A percentile compares a stretch with the other conserved stretches of the same genome.
Evolutionary conservation across 306 rosid genomes (phyloP).

Genomic region (Lablab purpureus): DNA sequence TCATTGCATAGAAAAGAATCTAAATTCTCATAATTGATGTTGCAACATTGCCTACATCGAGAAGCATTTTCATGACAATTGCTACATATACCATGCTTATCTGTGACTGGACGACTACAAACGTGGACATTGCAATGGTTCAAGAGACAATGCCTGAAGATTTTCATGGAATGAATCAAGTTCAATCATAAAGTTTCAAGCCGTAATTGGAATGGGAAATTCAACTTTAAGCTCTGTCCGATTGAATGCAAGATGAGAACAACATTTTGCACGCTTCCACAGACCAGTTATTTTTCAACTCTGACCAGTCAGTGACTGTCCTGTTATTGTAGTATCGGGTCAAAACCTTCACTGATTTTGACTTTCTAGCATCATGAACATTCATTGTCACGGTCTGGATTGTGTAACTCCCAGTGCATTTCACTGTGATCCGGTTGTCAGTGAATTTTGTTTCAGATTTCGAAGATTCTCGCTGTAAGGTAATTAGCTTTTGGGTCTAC

Average conservation of each 20-base stretch:
- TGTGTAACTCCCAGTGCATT: conserved; percentile 99
- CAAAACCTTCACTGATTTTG: conserved; percentile 94
- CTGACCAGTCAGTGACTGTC: conserved; percentile 96
- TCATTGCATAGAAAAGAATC: conserved; percentile 98
- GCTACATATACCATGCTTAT: conserved; percentile 89
- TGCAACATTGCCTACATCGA: conserved; percentile 98
- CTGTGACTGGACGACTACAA: conserved; percentile 99
- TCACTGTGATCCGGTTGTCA: conserved; percentile 96
- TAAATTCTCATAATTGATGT: conserved; percentile 95
- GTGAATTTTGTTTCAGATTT: conserved; percentile 99
- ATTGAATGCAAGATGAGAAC: conserved; percentile 96
- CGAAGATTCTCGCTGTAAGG: conserved; percentile 93
- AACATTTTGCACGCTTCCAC: conserved; percentile 99
- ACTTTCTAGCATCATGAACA: conserved; percentile 97
- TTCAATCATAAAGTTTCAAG: conserved; percentile 99
- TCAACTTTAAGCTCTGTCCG: conserved; percentile 96
- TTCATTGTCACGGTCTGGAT: conserved; percentile 98
- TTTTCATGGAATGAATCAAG: conserved; percentile 97
- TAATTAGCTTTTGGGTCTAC: too few relatives aligned
- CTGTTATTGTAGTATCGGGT: conserved; percentile 94
- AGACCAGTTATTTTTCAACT: conserved; percentile 96
- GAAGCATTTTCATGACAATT: conserved; percentile 99
- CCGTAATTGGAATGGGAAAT: conserved; percentile 99
- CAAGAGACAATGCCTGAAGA: conserved; percentile 98
- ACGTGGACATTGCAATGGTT: conserved; percentile 98